Base-by-base conservation (phyloP, 1,284 basidiomycete species). In the Cronartium quercuum region DNA sequence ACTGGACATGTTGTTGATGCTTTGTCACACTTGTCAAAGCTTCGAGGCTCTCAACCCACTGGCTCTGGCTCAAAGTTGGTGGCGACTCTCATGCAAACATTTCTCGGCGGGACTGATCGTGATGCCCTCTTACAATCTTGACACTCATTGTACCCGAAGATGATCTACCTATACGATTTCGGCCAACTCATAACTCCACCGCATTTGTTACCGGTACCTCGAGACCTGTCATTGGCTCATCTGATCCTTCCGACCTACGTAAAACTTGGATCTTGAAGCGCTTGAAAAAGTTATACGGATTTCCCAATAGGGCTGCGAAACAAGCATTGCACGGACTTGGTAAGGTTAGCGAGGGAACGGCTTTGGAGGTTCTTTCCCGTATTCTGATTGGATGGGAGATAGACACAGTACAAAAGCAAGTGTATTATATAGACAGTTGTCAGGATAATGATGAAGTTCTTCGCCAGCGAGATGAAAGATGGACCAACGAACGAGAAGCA, bases 231-330 rank as follows among this genome's bases (percentile, higher is more conserved):
- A 41, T 78, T 84, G 41, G 86, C 85, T 34, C 84, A 83, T 29
- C 87, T 24, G 77, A 83, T 76, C 51, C 81, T 18, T 86, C 87
- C 41, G 87, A 89, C 75, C 82, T 96, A 21, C 89, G 88, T 77
- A 85, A 84, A 70, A 86, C 90, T 15, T 97, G 94, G 94, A 83
- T 90, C 1, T 87, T 89, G 76, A 91, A 96, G 69, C 88, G 89
- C 79, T 87, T 91, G 1, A 85, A 89, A 71, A 92, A 92, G 80
- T 87, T 90, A 79, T 91, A 89, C 57, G 94, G 93, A 1, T 94
- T 89, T 83, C 93, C 93, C 6, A 83, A 86, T 0, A 87, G 89
- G 76, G 84, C 86, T 9, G 90, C 94, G 15, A 87, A 87, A 78
- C 84, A 85, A 37, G 86, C 84, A 7, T 34, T 66, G n/a, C 51